Percentiles rank a stretch among this genome's conserved stretches.
Conservation (phyloP, 2,329 filamentous ascomycete species). For the Aspergillus thermomutatus region DNA sequence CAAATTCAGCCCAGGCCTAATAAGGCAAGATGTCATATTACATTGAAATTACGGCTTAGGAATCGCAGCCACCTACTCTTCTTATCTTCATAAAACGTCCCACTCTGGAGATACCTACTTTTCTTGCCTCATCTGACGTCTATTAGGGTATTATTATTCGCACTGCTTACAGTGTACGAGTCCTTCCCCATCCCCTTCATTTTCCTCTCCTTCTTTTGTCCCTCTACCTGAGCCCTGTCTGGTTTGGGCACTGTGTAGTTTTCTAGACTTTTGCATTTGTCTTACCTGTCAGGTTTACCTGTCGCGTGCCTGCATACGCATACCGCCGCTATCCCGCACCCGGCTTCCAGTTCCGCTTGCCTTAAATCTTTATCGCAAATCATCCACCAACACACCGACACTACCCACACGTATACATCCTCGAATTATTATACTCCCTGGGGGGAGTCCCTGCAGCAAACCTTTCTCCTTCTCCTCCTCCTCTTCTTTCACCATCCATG, state of each 20-base stretch:
- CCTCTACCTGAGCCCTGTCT: background rate
- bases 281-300: background rate
- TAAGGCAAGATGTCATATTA: background rate
- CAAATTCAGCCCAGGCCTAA: background rate
- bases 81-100: background rate
- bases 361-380: background rate
- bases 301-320: background rate
- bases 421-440: background rate
- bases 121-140: background rate
- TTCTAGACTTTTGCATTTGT: background rate
- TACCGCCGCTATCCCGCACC: background rate
- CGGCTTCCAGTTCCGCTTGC: background rate
- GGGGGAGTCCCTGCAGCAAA: background rate
- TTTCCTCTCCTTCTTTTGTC: background rate
- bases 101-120: background rate
- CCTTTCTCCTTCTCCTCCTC: background rate
- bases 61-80: background rate
- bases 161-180: too few species aligned
- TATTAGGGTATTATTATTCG: background rate
- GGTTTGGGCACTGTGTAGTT: background rate
- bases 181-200: background rate
- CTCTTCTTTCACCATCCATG: constrained; percentile 27
- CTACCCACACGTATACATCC: background rate
- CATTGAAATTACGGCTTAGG: background rate
- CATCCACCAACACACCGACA: background rate